A percentile compares a stretch with the other conserved stretches of the same genome.
Evolutionary conservation across 176 grass and related monocot genomes (phyloP).

Genomic region (Phoenix roebelenii): DNA sequence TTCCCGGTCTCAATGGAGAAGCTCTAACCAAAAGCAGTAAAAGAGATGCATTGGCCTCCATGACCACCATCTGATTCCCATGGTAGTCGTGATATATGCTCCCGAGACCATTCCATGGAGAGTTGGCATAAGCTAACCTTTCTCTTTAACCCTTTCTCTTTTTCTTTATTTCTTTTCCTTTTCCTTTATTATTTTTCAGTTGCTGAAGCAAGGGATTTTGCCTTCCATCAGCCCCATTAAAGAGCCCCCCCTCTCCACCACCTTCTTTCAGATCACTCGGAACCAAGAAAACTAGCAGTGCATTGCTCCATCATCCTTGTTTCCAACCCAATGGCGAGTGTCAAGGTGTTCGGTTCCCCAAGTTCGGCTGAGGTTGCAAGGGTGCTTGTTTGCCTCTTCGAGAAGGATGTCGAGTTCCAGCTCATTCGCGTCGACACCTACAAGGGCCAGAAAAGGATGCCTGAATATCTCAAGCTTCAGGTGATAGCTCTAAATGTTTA

Average conservation of each 20-base stretch:
- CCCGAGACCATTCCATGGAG: too few species aligned
- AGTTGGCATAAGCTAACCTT: conserved; percentile 8
- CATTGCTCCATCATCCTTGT: too few species aligned
- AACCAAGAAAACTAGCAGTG: too few species aligned
- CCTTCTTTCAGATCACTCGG: too few species aligned
- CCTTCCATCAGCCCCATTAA: too few species aligned
- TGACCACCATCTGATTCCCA: too few species aligned
- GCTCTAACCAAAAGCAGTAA: not conserved
- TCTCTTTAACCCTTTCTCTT: conserved; percentile 39
- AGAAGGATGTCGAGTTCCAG: conserved; percentile 94
- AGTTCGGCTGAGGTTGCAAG: conserved; percentile 77
- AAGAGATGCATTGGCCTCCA: not conserved
- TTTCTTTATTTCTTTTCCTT: conserved; percentile 18
- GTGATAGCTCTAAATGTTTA: conserved; percentile 2
- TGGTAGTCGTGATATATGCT: too few species aligned
- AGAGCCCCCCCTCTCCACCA: too few species aligned
- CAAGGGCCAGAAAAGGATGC: conserved; percentile 53
- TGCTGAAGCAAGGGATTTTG: conserved; percentile 56
- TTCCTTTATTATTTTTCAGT: conserved; percentile 38
- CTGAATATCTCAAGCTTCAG: conserved; percentile 91
- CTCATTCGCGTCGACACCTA: conserved; percentile 89
- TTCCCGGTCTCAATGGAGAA: not conserved
- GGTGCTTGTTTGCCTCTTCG: conserved; percentile 86
- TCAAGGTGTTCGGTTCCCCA: conserved; percentile 87
- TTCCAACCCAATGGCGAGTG: conserved; percentile 20